These are phyloP conservation scores for Phytophthora citrophthora DNA, from an alignment of 352 stramenopile genomes.

Conservation along the genomic window DNA sequence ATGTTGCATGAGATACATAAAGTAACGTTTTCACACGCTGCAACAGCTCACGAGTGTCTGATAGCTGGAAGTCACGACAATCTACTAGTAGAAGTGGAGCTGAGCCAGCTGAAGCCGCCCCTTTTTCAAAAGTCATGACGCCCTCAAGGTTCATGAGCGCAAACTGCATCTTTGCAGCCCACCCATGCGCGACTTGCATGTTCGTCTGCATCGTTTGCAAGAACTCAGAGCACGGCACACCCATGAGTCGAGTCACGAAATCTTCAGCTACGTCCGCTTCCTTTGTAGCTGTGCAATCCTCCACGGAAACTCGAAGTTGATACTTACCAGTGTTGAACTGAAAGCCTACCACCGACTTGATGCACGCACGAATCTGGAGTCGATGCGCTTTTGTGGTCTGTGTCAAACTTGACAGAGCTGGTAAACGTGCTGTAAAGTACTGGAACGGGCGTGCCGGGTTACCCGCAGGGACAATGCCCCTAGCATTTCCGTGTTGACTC, in stretches of 20 bases:
- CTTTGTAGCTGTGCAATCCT: constrained; percentile 75
- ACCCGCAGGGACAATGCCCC: background rate
- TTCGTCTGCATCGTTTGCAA: constrained; percentile 72
- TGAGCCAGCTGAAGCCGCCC: constrained; percentile 17
- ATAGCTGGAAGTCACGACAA: constrained; percentile 49
- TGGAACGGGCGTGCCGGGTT: constrained; percentile 49
- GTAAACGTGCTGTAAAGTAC: constrained; percentile 51
- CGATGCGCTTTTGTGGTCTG: constrained; percentile 20
- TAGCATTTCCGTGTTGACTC: constrained; percentile 1
- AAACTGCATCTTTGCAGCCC: constrained; percentile 82
- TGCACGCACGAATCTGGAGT: constrained; percentile 69
- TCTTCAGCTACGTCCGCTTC: constrained; percentile 56
- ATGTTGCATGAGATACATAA: background rate
- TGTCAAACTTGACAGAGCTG: constrained; percentile 21
- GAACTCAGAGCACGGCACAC: constrained; percentile 73
- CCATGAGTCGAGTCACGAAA: constrained; percentile 79
- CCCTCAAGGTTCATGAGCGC: constrained; percentile 83
- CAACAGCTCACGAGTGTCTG: constrained; percentile 52
- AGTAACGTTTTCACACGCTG: constrained; percentile 43
- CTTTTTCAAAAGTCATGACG: constrained; percentile 65
- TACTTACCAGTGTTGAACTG: constrained; percentile 79
- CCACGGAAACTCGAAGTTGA: constrained; percentile 73
- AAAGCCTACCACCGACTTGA: constrained; percentile 87
- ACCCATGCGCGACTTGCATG: constrained; percentile 56
- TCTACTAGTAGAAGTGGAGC: constrained; percentile 54